Base-by-base conservation (phyloP, 257 asterid genomes). In the Leptodermis oblonga region DNA sequence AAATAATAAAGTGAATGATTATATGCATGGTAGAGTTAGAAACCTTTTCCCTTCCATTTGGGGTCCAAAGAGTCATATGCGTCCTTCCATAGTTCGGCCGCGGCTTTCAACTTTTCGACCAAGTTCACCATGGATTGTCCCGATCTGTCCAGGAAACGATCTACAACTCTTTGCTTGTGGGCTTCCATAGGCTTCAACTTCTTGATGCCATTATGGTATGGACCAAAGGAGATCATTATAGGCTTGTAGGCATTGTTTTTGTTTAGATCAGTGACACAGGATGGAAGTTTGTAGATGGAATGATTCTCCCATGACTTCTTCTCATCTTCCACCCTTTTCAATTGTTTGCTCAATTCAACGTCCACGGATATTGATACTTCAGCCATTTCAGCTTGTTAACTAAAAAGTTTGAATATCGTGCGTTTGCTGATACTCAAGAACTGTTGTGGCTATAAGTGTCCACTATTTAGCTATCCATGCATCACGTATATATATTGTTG, bases 141-240 rank as follows among this genome's bases (percentile, higher is more conserved):
- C 55, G 25, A 18, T 49, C 55, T 2, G 5, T 49, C 26, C 1
- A 49, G 25, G 25, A 49, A 49, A 22, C 55, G 25, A 49, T 1
- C 10, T 0, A 49, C 10, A 11, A 84, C 92, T 26, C 89, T 79
- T 31, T 59, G 77, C 73, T 30, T 58, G 64, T 58, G 64, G 10
- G 42, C 12, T 5, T 58, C 64, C 64, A 58, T 58, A n/a, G 73
- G 71, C 61, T 12, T 60, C 61, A 82, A 36, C 63, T 62, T n/a
- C 3, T 3, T 25, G 4, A 46, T 4, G 11, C 71, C 77, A 51
- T 77, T 58, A 49, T 84, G 89, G 51, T 86, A 86, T 22, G 92
- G 89, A 1, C 92, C 89, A 1, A 86, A 62, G 5, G 89, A 86
- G 42, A 82, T 80, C 4, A 52, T 70, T 33, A 68, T 84, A 3